A percentile compares a stretch with the other conserved stretches of the same genome.
Evolutionary conservation across 2,329 filamentous ascomycete species (phyloP).

Genomic region (Aspergillus nomiae): DNA sequence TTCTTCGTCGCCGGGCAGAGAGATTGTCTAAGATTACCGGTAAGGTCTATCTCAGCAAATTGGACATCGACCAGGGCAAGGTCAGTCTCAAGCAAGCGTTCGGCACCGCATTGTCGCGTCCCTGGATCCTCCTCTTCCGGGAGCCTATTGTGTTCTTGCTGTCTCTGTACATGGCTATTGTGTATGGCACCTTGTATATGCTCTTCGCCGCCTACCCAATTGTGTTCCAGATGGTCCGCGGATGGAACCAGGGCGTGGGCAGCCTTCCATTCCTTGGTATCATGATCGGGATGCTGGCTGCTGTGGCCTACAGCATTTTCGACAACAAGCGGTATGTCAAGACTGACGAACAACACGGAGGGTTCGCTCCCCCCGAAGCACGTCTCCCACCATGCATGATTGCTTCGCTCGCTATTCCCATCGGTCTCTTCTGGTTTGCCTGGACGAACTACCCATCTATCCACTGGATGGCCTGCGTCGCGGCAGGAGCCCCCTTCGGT

Average conservation of each 20-base stretch:
- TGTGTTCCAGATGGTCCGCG: conserved; percentile 49
- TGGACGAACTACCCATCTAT: conserved; percentile 56
- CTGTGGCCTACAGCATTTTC: conserved; percentile 42
- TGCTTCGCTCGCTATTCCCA: conserved; percentile 54
- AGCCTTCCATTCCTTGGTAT: conserved; percentile 54
- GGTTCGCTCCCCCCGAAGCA: conserved; percentile 64
- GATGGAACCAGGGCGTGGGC: conserved; percentile 51
- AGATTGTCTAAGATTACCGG: conserved; percentile 52
- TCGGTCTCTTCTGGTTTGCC: conserved; percentile 62
- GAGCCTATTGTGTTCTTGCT: conserved; percentile 56
- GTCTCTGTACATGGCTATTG: conserved; percentile 54
- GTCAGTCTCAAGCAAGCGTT: conserved; percentile 42
- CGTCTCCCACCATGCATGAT: conserved; percentile 54
- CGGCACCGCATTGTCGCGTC: conserved; percentile 52
- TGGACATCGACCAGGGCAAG: conserved; percentile 46
- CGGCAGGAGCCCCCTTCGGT: conserved; percentile 42
- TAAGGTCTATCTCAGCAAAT: conserved; percentile 49
- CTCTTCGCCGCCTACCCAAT: conserved; percentile 56
- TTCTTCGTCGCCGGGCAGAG: conserved; percentile 53
- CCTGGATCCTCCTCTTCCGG: conserved; percentile 50
- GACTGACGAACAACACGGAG: conserved; percentile 49
- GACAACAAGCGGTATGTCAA: conserved; percentile 46
- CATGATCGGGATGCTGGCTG: conserved; percentile 45
- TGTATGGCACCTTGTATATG: conserved; percentile 57
- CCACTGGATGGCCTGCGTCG: conserved; percentile 43